These are phyloP conservation scores for Amphichorda felina DNA, from an alignment of 2,329 filamentous ascomycete genomes.

Conservation along the genomic window DNA sequence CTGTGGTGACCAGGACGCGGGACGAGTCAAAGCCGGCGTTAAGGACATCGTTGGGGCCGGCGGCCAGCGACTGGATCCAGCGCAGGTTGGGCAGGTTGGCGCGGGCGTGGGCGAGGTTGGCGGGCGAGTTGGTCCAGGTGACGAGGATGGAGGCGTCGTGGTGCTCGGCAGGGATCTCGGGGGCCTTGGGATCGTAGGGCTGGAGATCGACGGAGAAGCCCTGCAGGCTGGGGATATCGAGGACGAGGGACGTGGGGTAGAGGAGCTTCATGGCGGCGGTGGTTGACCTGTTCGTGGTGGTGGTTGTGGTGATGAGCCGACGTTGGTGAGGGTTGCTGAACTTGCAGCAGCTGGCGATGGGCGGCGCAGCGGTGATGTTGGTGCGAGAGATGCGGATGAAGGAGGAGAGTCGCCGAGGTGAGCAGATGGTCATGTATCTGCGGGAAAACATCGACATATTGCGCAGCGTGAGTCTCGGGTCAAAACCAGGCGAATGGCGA, in stretches of 20 bases:
- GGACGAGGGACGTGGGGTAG: slow-evolving; percentile 50
- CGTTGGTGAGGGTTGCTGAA: background rate
- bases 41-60: slow-evolving; percentile 54
- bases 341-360: no score
- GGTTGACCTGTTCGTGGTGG: background rate
- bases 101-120: slow-evolving; percentile 47
- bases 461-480: background rate
- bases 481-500: background rate
- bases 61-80: slow-evolving; percentile 57
- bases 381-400: no score
- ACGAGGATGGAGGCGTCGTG: slow-evolving; percentile 48
- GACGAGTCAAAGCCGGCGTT: slow-evolving; percentile 44
- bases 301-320: background rate
- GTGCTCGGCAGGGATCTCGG: slow-evolving; percentile 43
- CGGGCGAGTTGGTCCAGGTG: slow-evolving; percentile 47
- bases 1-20: slow-evolving; percentile 42
- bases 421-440: no score
- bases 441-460: no score
- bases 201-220: slow-evolving; percentile 47
- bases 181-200: slow-evolving; percentile 44
- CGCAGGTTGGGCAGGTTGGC: slow-evolving; percentile 40
- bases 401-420: no score
- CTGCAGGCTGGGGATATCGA: slow-evolving; percentile 41
- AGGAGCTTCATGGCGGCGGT: slow-evolving; percentile 40
- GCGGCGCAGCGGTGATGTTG: no score